Evolutionary conservation across 345 rosid species (phyloP), one percentile per base, ranked within the genome.

Genomic region (Boechera divaricarpa): DNA sequence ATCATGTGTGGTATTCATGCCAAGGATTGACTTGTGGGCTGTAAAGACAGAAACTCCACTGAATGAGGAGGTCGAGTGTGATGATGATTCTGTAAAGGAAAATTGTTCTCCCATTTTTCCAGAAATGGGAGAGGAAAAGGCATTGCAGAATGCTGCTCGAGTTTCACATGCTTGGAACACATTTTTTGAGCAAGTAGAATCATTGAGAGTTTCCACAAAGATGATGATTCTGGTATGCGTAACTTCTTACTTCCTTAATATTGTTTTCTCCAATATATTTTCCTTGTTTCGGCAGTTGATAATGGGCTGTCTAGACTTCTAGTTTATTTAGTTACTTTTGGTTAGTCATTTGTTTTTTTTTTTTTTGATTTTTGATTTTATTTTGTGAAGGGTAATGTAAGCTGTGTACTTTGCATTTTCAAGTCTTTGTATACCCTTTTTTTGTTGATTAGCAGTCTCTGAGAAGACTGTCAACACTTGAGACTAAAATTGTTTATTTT

Each of bases 21-120:
- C 99, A 45, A 84, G 97, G 84, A 86, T 95, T 77, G 99, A 92
- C 86, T 83, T 95, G 67, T 95, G 99, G 98, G 98, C 98, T 66
- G 77, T 89, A 71, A 89, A 88, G 83, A 69, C 83, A 42, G 74
- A 73, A 54, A 41, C 70, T 36, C 65, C 66, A 28, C 10, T 61
- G 35, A 52, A 60, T 59, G 74, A 66, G 28, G 82, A 73, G 74
- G 59, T 67, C 38, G 44, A 79, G 49, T 73, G 45, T 79, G 77
- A 73, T 61, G 66, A 79, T 61, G 74, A 61, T 61, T 13, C 78
- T 61, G 55, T 70, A 63, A 72, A 64, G 32, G 83, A 83, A 75
- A 85, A 70, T 72, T 72, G 72, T 41, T 73, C 82, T 75, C 72
- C 70, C 4, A 15, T 66, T 54, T 7, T 58, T 65, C 67, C 67